Percentiles rank a stretch among this genome's conserved stretches.
phyloP scores from a whole-genome alignment of 441 rosid genomes.

The Brassica hybrid region DNA sequence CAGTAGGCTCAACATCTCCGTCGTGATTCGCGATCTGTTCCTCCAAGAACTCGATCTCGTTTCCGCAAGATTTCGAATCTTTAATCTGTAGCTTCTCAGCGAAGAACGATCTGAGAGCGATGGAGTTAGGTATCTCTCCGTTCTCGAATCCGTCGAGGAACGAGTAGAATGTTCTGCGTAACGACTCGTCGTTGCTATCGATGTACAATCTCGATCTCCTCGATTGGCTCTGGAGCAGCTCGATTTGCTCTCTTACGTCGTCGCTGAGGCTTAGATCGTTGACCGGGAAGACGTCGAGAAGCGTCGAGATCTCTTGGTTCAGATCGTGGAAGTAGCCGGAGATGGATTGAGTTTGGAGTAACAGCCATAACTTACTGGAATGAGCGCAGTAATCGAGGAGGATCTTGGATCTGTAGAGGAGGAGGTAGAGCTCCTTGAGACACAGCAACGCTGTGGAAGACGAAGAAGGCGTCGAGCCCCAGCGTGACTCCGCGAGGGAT shows the following conservation, averaged over 20 bases:
- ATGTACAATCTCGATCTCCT: conserved; percentile 58
- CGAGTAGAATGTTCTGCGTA: conserved; percentile 57
- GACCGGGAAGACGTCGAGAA: conserved; percentile 82
- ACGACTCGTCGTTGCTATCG: conserved; percentile 59
- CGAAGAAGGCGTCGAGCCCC: not conserved
- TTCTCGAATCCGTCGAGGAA: too few relatives aligned
- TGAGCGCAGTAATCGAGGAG: conserved; percentile 78
- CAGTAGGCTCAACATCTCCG: conserved; percentile 83
- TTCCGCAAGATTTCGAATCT: conserved; percentile 65
- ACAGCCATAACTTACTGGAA: conserved; percentile 86
- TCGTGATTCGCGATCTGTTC: conserved; percentile 85
- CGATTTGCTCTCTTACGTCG: conserved; percentile 81
- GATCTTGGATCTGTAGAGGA: conserved; percentile 81
- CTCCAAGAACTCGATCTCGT: conserved; percentile 84
- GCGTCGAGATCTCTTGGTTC: conserved; percentile 85
- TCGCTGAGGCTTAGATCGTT: conserved; percentile 61
- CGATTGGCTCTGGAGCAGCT: conserved; percentile 67
- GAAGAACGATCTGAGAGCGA: conserved; percentile 57
- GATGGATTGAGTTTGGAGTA: conserved; percentile 79
- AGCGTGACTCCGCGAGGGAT: conserved; percentile 57
- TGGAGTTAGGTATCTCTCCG: conserved; percentile 55
- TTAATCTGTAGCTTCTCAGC: conserved; percentile 60
- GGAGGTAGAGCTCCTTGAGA: conserved; percentile 82
- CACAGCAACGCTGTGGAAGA: conserved; percentile 55
- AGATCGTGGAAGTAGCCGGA: conserved; percentile 93